Conservation (phyloP, 176 grass and related monocot genomes). For the Hsuehochloa calcarea region DNA sequence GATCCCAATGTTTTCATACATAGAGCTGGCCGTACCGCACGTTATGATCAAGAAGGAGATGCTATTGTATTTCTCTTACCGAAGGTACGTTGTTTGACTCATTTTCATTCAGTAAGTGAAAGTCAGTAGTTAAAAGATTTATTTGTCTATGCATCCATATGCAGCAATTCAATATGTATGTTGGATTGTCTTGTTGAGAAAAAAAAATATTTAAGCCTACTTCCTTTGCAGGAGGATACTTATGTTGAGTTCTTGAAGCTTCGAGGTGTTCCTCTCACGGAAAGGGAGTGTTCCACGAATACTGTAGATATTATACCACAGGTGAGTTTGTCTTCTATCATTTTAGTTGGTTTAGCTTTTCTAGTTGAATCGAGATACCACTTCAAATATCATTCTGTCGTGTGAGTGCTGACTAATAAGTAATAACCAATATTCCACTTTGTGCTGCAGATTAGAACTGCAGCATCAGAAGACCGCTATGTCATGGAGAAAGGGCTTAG, state of each 20-base stretch:
- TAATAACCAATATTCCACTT: neutral
- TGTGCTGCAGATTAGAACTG: conserved; percentile 68
- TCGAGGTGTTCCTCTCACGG: conserved; percentile 75
- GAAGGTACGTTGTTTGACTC: conserved; percentile 47
- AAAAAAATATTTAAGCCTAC: conserved; percentile 4
- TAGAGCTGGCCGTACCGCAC: conserved; percentile 85
- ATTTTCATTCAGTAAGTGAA: conserved; percentile 11
- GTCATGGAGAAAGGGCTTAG: conserved; percentile 94
- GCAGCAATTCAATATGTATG: neutral
- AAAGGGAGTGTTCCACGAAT: conserved; percentile 50
- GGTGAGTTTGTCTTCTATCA: conserved; percentile 37
- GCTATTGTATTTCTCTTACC: conserved; percentile 89
- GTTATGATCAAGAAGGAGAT: conserved; percentile 88
- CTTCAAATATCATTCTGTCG: conserved; percentile 5
- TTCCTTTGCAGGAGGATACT: conserved; percentile 67
- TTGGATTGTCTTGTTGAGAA: neutral
- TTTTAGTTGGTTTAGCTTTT: conserved; percentile 8
- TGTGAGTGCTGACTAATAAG: conserved; percentile 8
- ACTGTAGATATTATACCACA: conserved; percentile 64
- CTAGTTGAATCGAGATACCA: neutral
- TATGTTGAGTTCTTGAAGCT: conserved; percentile 88
- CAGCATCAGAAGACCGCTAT: conserved; percentile 78
- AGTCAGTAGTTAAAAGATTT: neutral
- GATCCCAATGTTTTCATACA: conserved; percentile 97
- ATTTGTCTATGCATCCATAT: neutral